Base-by-base conservation (phyloP, 208 protist species). In the Endotrypanum monterogeii region DNA sequence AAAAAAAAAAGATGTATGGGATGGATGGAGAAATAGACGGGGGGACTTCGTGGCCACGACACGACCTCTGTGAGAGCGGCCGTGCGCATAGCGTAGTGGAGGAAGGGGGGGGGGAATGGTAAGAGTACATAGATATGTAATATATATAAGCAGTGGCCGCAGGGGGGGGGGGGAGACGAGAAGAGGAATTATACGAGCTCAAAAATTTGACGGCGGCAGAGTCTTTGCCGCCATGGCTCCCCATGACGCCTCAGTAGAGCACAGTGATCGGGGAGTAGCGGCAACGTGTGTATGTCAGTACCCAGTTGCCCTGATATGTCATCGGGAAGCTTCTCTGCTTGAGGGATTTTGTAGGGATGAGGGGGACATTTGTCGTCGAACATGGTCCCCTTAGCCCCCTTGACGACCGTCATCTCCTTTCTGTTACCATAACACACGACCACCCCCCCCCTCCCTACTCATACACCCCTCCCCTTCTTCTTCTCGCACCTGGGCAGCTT, bases 31-130 rank as follows among this genome's bases (percentile, higher is more conserved):
- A 20, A 20, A 18, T 39, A 16, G 28, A 30, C 8, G 23, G 30
- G 57, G 74, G 14, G 32, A 12, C 52, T 67, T 52, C 44, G 48
- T 61, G 76, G 25, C 4, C 37, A 46, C 60, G 37, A 35, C 58
- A 46, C 60, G 20, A 23, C 60, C 37, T 65, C 32, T 65, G 14
- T 46, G 60, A 18, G 7, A 8, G 20, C 60, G 60, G 8, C 20
- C 25, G 60, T 46, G 37, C 16, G 35, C 28, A 11, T 58, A 25
- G 6, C 25, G 6, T 4, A 35, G 54, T 23, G 18, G 18, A 23
- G 58, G 28, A 35, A 6, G 18, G 2, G 28, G 20, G 56, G 5
- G 58, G 11, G 37, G 35, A 46, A 23, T 11, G 58, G 20, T 28
- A 46, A 14, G 18, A 65, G 28, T 3, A 9, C 9, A 58, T 16